These are phyloP conservation scores for Nakazawaea holstii DNA, from an alignment of 805 yeast species.

Conservation along the genomic window DNA sequence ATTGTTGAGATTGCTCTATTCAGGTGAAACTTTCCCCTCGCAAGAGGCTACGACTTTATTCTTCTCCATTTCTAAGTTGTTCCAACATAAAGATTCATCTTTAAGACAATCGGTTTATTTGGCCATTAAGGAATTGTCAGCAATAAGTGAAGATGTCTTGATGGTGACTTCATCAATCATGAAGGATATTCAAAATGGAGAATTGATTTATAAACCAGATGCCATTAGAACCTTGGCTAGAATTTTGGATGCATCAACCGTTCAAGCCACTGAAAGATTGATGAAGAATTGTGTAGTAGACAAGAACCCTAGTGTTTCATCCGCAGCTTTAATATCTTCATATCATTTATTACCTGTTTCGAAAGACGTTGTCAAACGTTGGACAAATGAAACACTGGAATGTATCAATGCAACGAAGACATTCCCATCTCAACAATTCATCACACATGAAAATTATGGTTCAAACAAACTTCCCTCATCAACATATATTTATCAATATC, in stretches of 20 bases:
- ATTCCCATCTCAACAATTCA: slow-evolving; percentile 43
- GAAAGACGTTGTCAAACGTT: slow-evolving; percentile 86
- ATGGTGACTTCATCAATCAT: slow-evolving; percentile 98
- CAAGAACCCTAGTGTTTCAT: slow-evolving; percentile 77
- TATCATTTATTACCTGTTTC: slow-evolving; percentile 88
- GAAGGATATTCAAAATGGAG: slow-evolving; percentile 95
- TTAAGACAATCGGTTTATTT: slow-evolving; percentile 91
- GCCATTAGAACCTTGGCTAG: slow-evolving; percentile 90
- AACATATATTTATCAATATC: slow-evolving; percentile 86
- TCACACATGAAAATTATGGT: slow-evolving; percentile 53
- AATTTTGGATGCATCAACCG: slow-evolving; percentile 85
- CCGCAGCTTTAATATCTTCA: slow-evolving; percentile 91
- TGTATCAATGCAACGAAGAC: slow-evolving; percentile 64
- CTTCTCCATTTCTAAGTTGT: slow-evolving; percentile 89
- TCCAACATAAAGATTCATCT: slow-evolving; percentile 84
- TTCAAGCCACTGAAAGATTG: slow-evolving; percentile 87
- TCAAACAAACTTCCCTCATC: slow-evolving; percentile 54
- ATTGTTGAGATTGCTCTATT: slow-evolving; percentile 72
- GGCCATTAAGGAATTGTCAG: slow-evolving; percentile 86
- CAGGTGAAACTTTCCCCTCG: slow-evolving; percentile 83
- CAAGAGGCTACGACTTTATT: slow-evolving; percentile 90
- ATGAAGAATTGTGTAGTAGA: slow-evolving; percentile 92
- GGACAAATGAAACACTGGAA: slow-evolving; percentile 92
- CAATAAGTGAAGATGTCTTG: slow-evolving; percentile 82
- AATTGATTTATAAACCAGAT: slow-evolving; percentile 81